Base-by-base conservation (phyloP, 2,329 filamentous ascomycete species). In the Nemania serpens region DNA sequence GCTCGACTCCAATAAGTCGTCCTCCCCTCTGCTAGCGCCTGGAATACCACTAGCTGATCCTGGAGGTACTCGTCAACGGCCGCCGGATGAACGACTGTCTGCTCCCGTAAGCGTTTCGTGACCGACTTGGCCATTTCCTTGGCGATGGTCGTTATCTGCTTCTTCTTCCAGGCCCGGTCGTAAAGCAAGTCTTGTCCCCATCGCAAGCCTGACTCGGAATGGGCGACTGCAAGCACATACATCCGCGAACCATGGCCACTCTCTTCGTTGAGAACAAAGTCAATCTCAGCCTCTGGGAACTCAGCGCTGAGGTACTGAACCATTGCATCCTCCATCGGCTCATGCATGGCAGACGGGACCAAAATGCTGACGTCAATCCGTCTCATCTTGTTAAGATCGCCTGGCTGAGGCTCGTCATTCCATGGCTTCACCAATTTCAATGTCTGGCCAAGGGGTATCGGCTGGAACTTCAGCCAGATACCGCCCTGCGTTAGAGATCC, bases 1-100 rank as follows among this genome's bases (percentile, higher is more conserved):
- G 49, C 58, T 45, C 75, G 68, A 11, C 58, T 29, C 70, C 66
- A 77, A 59, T 84, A 81, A 2, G 76, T 80, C 11, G 84, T 84
- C 52, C 70, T 75, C 0, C 83, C 84, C 12, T 80, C 76, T 1
- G 83, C 81, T 10, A 88, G 74, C 3, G 82, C 82, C 71, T 88
- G 85, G 67, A 87, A 86, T 17, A 85, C 75, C 2, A 88, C 75
- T 22, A 88, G 67, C 70, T 88, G 86, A 70, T 88, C 86, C 72
- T 88, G 84, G 13, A 88, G 75, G 68, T 82, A 79, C 65, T 82
- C 77, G 63, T 88, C 86, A 6, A 85, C 81, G 1, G 79, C 58
- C 12, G 63, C 75, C 0, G 83, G 79, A 2, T 78, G 75, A 1
- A 74, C 67, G 7, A 70, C 69, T 0, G 83, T 72, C 65, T 86